Percentiles rank a stretch among this genome's conserved stretches.
phyloP scores from a whole-genome alignment of 192 early-diverging fungal species.

The Geranomyces michiganensis region DNA sequence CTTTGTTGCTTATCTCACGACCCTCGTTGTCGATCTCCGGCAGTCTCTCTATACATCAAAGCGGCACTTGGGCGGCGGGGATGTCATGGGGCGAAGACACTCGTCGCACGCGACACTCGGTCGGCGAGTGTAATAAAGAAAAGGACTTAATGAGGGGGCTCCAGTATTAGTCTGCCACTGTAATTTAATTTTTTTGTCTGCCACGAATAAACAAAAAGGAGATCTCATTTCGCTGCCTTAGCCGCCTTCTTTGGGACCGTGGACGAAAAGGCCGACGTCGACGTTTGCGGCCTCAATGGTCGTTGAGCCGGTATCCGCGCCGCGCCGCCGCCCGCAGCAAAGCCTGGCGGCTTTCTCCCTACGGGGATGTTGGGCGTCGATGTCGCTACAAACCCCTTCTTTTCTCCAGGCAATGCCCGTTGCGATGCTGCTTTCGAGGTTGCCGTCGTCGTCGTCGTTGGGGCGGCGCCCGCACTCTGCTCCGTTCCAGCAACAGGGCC shows the following conservation, averaged over 20 bases:
- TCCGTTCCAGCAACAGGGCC: neutral
- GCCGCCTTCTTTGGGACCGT: too few species aligned
- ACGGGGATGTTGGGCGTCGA: slow-evolving; percentile 27
- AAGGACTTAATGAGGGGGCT: too few species aligned
- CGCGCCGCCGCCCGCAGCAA: neutral
- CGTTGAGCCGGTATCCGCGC: neutral
- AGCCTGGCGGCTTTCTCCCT: neutral
- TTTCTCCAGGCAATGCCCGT: neutral
- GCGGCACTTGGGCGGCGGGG: neutral
- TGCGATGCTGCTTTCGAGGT: neutral
- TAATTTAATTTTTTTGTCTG: too few species aligned
- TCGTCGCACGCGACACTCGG: slow-evolving; percentile 2
- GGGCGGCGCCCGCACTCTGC: neutral
- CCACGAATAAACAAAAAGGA: too few species aligned
- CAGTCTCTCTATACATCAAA: slow-evolving; percentile 9
- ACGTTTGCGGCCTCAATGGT: neutral
- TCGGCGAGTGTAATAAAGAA: too few species aligned
- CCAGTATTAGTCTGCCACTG: too few species aligned
- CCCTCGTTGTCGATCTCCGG: slow-evolving; percentile 21
- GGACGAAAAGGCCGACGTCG: too few species aligned
- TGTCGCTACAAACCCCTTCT: slow-evolving; percentile 28
- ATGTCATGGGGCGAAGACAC: neutral
- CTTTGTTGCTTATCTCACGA: slow-evolving; percentile 14
- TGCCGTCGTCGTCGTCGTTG: neutral
- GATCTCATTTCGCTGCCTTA: too few species aligned